Evolutionary conservation across 495 filamentous ascomycete genomes (phyloP).

Genomic region (Viridothelium virens): DNA sequence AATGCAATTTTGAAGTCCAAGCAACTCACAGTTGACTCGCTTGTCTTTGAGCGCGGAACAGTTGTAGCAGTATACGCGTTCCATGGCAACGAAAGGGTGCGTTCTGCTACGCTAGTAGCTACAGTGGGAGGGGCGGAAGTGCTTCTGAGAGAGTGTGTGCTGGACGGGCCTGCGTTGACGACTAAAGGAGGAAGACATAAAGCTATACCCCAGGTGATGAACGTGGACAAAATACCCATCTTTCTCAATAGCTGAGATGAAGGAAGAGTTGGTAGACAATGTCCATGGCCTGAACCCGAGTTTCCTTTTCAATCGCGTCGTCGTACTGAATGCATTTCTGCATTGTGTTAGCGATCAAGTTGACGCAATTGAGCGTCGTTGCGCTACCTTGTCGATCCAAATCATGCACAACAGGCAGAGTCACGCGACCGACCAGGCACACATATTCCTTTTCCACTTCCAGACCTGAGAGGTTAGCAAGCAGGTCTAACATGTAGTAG

Average conservation of each 20-base stretch:
- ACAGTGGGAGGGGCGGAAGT: background rate
- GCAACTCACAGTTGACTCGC: background rate
- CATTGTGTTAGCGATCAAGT: no score
- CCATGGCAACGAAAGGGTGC: background rate
- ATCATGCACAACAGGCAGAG: no score
- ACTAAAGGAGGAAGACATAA: background rate
- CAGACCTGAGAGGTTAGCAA: no score
- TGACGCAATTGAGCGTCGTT: no score
- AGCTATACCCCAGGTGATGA: background rate
- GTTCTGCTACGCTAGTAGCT: background rate
- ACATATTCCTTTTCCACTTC: no score
- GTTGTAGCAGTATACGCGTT: background rate
- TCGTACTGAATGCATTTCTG: no score
- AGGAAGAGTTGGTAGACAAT: no score
- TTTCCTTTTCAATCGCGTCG: no score
- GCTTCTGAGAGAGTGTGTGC: background rate
- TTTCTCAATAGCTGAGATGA: background rate
- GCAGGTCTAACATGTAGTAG: no score
- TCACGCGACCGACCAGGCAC: no score
- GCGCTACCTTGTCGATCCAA: no score
- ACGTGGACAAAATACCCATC: background rate
- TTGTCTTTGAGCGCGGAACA: background rate
- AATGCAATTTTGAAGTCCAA: background rate
- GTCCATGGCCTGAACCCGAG: no score
- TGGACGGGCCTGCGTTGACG: background rate